phyloP scores from a whole-genome alignment of 2,329 filamentous ascomycete species.

The Penicillium sp. region DNA sequence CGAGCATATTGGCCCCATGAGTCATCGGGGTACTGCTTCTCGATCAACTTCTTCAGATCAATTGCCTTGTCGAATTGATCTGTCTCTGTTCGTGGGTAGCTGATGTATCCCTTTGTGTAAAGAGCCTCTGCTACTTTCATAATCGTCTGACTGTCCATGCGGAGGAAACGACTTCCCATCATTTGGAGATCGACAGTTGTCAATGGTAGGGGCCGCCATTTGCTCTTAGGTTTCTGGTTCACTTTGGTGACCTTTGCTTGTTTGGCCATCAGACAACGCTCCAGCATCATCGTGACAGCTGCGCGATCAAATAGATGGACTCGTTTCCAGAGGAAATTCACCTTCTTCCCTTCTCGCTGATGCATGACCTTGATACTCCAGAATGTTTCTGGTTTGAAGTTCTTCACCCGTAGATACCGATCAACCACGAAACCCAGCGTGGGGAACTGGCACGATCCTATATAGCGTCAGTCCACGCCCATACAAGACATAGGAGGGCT shows the following conservation, averaged over 20 bases:
- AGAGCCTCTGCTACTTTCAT: constrained; percentile 58
- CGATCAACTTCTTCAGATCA: constrained; percentile 70
- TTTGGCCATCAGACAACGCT: constrained; percentile 72
- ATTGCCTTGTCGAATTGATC: constrained; percentile 91
- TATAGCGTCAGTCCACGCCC: neutral
- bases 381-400: constrained; percentile 87
- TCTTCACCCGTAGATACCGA: constrained; percentile 86
- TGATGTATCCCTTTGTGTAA: neutral
- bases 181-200: constrained; percentile 97
- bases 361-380: constrained; percentile 88
- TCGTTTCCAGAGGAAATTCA: constrained; percentile 78
- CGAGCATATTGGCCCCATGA: constrained; percentile 79
- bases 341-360: constrained; percentile 68
- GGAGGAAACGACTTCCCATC: constrained; percentile 80
- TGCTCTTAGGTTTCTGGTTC: constrained; percentile 83
- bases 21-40: constrained; percentile 73
- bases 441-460: constrained; percentile 90
- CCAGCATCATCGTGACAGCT: constrained; percentile 73
- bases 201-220: constrained; percentile 87
- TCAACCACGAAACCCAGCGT: constrained; percentile 96
- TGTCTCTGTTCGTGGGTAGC: constrained; percentile 90
- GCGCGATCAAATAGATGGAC: constrained; percentile 83
- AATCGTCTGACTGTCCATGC: constrained; percentile 84
- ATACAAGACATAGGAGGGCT: neutral
- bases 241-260: constrained; percentile 77